Percentiles rank a stretch among this genome's conserved stretches.
phyloP scores from a whole-genome alignment of 2,329 filamentous ascomycete genomes.

The Monilinia polystroma region DNA sequence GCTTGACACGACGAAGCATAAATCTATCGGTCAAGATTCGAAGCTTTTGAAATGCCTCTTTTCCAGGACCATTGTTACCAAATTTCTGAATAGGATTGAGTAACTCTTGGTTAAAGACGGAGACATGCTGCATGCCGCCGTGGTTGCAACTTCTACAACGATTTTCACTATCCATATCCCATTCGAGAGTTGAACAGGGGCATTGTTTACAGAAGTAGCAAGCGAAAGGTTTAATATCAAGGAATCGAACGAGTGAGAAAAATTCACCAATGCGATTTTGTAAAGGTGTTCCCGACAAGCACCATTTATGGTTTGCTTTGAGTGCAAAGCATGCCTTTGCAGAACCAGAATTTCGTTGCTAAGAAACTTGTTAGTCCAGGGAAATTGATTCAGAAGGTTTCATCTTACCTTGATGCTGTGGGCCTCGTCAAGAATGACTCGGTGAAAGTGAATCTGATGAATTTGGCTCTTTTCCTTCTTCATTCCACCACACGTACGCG shows the following conservation, averaged over 20 bases:
- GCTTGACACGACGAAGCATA: constrained; percentile 94
- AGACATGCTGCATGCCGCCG: constrained; percentile 56
- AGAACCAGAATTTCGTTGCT: constrained; percentile 82
- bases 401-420: constrained; percentile 80
- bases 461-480: constrained; percentile 79
- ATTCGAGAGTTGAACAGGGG: constrained; percentile 76
- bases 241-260: constrained; percentile 89
- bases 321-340: constrained; percentile 94
- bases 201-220: constrained; percentile 94
- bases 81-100: constrained; percentile 75
- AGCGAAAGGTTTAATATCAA: constrained; percentile 84
- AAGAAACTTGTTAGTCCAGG: constrained; percentile 24
- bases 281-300: constrained; percentile 88
- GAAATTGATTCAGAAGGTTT: neutral
- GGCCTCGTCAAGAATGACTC: constrained; percentile 90
- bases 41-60: constrained; percentile 74
- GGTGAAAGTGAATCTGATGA: constrained; percentile 83
- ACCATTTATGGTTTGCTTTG: constrained; percentile 89
- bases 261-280: constrained; percentile 98
- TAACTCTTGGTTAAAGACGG: constrained; percentile 91
- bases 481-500: constrained; percentile 69
- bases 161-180: constrained; percentile 71
- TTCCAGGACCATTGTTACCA: constrained; percentile 61
- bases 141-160: constrained; percentile 70
- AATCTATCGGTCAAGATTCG: constrained; percentile 87